These are phyloP conservation scores for Epicoccum sorghinum DNA, from an alignment of 2,329 filamentous ascomycete species.

Conservation along the genomic window DNA sequence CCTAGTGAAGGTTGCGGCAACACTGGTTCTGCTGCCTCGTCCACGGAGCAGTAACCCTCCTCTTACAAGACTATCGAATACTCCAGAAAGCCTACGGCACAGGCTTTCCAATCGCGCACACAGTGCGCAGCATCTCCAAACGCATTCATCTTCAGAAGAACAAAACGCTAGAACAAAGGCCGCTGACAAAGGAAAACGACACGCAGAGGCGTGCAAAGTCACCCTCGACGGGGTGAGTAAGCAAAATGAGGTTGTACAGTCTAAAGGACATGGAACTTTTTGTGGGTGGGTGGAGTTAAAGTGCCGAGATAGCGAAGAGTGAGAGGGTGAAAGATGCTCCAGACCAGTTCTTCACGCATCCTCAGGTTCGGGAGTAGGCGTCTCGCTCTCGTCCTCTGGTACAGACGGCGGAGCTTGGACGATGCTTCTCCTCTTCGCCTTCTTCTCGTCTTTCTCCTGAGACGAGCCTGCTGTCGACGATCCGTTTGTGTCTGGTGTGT, in stretches of 20 bases:
- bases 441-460: constrained; percentile 38
- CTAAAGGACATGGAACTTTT: constrained; percentile 10
- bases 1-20: neutral
- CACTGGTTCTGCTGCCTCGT: neutral
- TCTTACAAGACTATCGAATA: neutral
- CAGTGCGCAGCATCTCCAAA: constrained; percentile 7
- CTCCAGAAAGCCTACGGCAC: neutral
- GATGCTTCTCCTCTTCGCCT: constrained; percentile 41
- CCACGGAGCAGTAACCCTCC: neutral
- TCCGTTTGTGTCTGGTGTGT: constrained; percentile 32
- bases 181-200: constrained; percentile 12
- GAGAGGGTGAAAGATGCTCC: neutral
- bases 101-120: constrained; percentile 1
- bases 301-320: neutral
- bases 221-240: constrained; percentile 1
- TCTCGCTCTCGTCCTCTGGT: constrained; percentile 35
- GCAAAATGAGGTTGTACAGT: constrained; percentile 11
- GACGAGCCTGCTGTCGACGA: neutral
- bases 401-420: constrained; percentile 33
- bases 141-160: neutral
- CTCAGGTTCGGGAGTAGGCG: constrained; percentile 26
- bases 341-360: neutral
- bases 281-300: neutral
- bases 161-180: constrained; percentile 5
- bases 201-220: constrained; percentile 1